Conservation (phyloP, 2,329 filamentous ascomycete species). For the Talaromyces sp. region DNA sequence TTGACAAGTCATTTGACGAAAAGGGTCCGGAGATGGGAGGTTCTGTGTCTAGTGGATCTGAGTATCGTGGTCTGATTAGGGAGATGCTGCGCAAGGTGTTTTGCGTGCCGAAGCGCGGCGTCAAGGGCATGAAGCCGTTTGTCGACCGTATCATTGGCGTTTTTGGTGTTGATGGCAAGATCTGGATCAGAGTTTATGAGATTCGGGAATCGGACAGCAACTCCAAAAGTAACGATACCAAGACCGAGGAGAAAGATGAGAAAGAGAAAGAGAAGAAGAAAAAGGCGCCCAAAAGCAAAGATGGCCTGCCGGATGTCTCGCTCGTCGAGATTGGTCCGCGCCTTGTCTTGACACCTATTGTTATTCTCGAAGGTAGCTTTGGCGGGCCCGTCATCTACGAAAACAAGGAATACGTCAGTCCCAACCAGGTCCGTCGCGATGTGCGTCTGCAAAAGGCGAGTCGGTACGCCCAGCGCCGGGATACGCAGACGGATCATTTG, state of each 20-base stretch:
- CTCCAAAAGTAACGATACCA: constrained; percentile 39
- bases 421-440: constrained; percentile 77
- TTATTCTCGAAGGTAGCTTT: constrained; percentile 92
- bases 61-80: constrained; percentile 55
- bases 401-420: constrained; percentile 94
- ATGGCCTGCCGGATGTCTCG: constrained; percentile 64
- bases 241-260: constrained; percentile 32
- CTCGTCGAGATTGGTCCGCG: constrained; percentile 91
- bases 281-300: constrained; percentile 39
- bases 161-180: constrained; percentile 83
- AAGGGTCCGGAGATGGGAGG: constrained; percentile 68
- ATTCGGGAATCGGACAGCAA: constrained; percentile 71
- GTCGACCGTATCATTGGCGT: constrained; percentile 93
- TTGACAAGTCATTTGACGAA: constrained; percentile 79
- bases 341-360: constrained; percentile 87
- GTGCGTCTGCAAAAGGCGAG: constrained; percentile 60
- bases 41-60: constrained; percentile 34
- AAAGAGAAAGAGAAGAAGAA: constrained; percentile 8
- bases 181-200: constrained; percentile 95
- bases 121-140: constrained; percentile 89
- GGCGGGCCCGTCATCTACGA: constrained; percentile 96
- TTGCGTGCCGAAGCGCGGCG: constrained; percentile 75
- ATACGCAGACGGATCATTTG: constrained; percentile 65
- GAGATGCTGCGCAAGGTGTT: constrained; percentile 88
- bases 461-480: constrained; percentile 69